Base-by-base conservation (phyloP, 208 protist species). In the Leishmania turanica region DNA sequence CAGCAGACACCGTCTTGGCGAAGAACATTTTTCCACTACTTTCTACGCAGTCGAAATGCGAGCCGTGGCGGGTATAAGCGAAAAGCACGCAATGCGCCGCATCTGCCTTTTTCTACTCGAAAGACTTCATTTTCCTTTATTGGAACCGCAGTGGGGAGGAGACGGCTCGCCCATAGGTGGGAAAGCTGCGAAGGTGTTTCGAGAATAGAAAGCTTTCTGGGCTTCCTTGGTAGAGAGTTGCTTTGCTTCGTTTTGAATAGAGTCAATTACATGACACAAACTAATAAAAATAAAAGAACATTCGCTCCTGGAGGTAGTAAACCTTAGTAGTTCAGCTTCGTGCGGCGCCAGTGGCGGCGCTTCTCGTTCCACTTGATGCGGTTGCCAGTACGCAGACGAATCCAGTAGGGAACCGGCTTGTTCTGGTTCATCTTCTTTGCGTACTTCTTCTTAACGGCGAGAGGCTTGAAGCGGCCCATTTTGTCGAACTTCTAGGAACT, bases 291-390 rank as follows among this genome's bases (percentile, higher is more conserved):
- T 51, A 53, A 58, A 60, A 74, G 54, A 17, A 45, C 60, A 42
- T 21, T 79, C 82, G 83, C 76, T 75, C 65, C 71, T 58, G 31
- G 9, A 34, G 47, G 24, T 62, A 31, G 42, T 77, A 42, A 54
- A 40, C 34, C 53, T 93, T 95, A 97, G 81, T 92, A 98, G 91
- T 97, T 91, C 83, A 99, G 93, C 94, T 99, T 99, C 77, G 96
- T 98, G 91, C 97, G 95, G 88, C 96, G 94, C 97, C 97, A 99
- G 90, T 99, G 95, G 84, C 97, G 95, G 88, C 97, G 94, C 94
- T 99, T 99, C 87, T 96, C 93, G 88, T 99, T 99, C 91, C 95
- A 99, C 89, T 96, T 96, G 83, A 98, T 97, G 84, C 89, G 91
- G 87, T 98, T 98, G 65, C 92, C 96, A 42, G 95, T 98, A 79